Evolutionary conservation across 192 early-diverging fungal genomes (phyloP).

Genomic region (Borealophlyctis nickersoniae): DNA sequence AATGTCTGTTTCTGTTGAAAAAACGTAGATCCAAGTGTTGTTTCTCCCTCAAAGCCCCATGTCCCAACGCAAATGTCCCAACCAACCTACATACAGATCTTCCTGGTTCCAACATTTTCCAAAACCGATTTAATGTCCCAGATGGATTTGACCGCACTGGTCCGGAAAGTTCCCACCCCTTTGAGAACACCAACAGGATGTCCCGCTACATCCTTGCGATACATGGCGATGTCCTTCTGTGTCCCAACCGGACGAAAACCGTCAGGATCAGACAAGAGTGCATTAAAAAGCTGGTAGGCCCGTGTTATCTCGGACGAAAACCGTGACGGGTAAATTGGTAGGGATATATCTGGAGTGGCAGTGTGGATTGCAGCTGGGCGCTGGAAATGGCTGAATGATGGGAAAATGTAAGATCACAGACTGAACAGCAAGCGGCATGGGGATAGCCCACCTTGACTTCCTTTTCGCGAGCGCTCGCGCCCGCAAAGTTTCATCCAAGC

Average conservation of each 20-base stretch:
- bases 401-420: neutral
- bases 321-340: conserved; percentile 14
- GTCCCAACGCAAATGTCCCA: neutral
- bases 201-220: conserved; percentile 9
- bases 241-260: conserved; percentile 9
- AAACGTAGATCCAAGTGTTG: too few species aligned
- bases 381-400: neutral
- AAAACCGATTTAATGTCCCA: conserved; percentile 23
- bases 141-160: neutral
- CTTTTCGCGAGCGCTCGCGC: neutral
- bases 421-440: neutral
- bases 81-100: conserved; percentile 7
- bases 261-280: conserved; percentile 9
- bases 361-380: neutral
- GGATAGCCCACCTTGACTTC: neutral
- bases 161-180: conserved; percentile 10
- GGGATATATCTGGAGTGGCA: conserved; percentile 4
- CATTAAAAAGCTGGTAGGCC: conserved; percentile 13
- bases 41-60: too few species aligned
- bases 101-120: conserved; percentile 20
- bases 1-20: too few species aligned
- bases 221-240: conserved; percentile 18
- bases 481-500: neutral
- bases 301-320: neutral
- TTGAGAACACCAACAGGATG: conserved; percentile 22